Evolutionary conservation across 345 rosid species (phyloP).

Genomic region (Boechera stricta): DNA sequence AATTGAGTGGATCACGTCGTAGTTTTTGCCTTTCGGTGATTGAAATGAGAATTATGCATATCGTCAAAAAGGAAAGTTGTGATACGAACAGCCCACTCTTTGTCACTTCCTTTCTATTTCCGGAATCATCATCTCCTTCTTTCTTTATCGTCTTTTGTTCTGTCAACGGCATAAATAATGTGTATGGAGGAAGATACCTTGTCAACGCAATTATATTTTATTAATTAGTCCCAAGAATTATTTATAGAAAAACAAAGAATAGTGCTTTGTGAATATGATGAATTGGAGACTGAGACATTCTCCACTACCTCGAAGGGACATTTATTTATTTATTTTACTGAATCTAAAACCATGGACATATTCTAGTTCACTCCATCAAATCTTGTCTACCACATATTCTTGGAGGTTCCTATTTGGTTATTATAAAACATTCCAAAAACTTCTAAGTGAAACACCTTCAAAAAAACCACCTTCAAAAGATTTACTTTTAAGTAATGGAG

Average conservation of each 20-base stretch:
- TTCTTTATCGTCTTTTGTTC: constrained; percentile 4
- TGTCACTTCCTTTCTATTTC: constrained; percentile 15
- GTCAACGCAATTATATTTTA: not conserved
- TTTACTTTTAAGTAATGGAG: not conserved
- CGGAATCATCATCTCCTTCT: not conserved
- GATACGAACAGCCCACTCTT: constrained; percentile 43
- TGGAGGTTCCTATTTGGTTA: not conserved
- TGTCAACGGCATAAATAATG: constrained; percentile 49
- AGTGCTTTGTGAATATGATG: constrained; percentile 10
- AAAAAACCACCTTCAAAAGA: not conserved
- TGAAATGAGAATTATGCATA: constrained; percentile 57
- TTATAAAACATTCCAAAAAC: not conserved
- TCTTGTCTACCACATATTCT: constrained; percentile 13
- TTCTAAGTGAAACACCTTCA: not conserved
- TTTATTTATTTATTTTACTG: not conserved
- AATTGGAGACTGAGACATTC: not conserved
- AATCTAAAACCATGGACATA: constrained; percentile 18
- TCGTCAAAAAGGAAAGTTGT: constrained; percentile 52
- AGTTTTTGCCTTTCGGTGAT: constrained; percentile 57
- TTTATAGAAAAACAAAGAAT: not conserved
- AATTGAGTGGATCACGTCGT: constrained; percentile 64
- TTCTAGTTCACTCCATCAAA: constrained; percentile 14
- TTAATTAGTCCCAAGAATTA: not conserved
- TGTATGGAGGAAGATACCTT: constrained; percentile 75
- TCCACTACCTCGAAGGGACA: constrained; percentile 25